Base-by-base conservation (phyloP, 208 protist species). In the Jaenimonas drosophilae region DNA sequence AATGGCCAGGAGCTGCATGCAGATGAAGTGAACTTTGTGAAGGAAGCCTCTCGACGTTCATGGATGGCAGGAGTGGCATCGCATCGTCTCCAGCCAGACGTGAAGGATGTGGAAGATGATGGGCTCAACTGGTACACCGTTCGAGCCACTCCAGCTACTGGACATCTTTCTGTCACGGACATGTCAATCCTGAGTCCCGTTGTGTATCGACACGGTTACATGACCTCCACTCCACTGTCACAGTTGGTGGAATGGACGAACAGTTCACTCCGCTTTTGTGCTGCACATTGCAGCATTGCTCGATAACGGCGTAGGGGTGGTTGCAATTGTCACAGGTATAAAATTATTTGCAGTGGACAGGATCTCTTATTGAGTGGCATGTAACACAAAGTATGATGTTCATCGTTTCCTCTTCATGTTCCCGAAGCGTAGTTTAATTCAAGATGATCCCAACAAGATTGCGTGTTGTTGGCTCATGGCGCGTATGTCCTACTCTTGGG, bases 131-230 rank as follows among this genome's bases (percentile, higher is more conserved):
- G 63, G 72, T 76, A 65, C 46, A 61, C 33, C 2, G 37, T 56
- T 14, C 53, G 49, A 16, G 43, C 42, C 3, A 50, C 49, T 14
- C 21, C 25, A 6, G 57, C 63, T 21, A 75, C 69, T 7, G 67
- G 49, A 3, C 82, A 91, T 39, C 45, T 70, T 2, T 62, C 64
- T 20, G 52, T 64, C 36, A 71, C 48, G 4, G 82, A 91, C 45
- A 21, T 79, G 7, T n/a, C 52, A 1, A 21, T 77, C n/a, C 50
- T 91, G 17, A 88, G 68, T 49, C 76, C 77, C 14, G 34, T 83
- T 14, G 31, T 91, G 17, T 68, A 61, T 36, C 59, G 59, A 7
- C 38, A 51, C 9, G n/a, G 5, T 0, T 70, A 69, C 54, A 46
- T 59, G 16, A 78, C 54, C 16, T 49, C 54, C 19, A 48, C 62